Evolutionary conservation across 192 early-diverging fungal genomes (phyloP), one percentile per base, ranked within the genome.

Genomic region (Globomyces pollinis-pini): DNA sequence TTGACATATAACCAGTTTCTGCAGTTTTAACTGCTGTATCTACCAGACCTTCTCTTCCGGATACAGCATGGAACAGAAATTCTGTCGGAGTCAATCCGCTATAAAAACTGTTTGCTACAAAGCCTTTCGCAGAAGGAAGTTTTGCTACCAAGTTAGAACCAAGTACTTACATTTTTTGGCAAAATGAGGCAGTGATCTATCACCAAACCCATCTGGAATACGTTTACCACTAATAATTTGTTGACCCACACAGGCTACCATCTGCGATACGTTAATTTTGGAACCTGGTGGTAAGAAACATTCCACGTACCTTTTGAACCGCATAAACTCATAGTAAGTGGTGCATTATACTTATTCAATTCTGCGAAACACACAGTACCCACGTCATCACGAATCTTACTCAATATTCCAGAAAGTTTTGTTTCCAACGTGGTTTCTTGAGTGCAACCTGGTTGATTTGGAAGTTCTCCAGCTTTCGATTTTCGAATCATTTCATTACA

Each of bases 21-120:
- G 96, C 96, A 45, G 96, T 99, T 65, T 99, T 99, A 67, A 99
- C 96, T 43, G 96, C 96, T 5, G 96, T 98, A 76, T 99, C 96
- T 34, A 99, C 93, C 53, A 99, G 80, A 73, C 96, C 96, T 85
- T 99, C 96, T 76, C 96, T 91, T 68, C 96, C 96, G 42, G 95
- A 96, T 12, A 96, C 88, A 53, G 95, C 96, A 76, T 99, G 96
- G 82, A 98, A 99, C 52, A 99, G 75, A 72, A 99, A 99, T 68
- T 99, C 96, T 0, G 91, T 86, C 2, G 96, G 94, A 9, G 88
- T 84, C n/a, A 99, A 74, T 6, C 96, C 96, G 47, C 81, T 84
- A 73, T 86, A 98, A 80, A 98, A 99, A 76, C 88, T 90, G 76
- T 91, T 96, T 42, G 88, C 73, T 11, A 99, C 96, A 73, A 99